Evolutionary conservation across 2,329 filamentous ascomycete species (phyloP).

Genomic region (Myriangium duriaei): DNA sequence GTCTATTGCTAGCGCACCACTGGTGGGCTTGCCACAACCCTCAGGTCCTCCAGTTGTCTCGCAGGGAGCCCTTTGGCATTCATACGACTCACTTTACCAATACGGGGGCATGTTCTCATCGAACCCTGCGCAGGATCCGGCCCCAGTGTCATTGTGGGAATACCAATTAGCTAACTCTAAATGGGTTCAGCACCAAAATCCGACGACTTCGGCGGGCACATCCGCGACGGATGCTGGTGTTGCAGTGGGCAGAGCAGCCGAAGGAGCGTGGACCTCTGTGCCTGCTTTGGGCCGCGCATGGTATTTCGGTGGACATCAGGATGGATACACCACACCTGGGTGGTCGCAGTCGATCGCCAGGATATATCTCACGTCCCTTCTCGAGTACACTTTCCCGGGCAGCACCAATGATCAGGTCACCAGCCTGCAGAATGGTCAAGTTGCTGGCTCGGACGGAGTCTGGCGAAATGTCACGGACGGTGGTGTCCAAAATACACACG

Average conservation of each 20-base stretch:
- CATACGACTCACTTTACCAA: conserved; percentile 54
- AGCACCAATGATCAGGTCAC: conserved; percentile 51
- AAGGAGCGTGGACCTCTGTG: conserved; percentile 60
- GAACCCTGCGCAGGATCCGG: conserved; percentile 43
- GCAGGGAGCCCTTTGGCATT: conserved; percentile 65
- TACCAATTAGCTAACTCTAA: conserved; percentile 48
- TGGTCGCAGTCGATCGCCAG: conserved; percentile 55
- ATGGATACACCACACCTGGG: conserved; percentile 48
- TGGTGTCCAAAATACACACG: conserved; percentile 51
- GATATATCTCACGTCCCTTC: conserved; percentile 59
- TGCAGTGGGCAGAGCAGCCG: conserved; percentile 55
- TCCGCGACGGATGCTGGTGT: conserved; percentile 45
- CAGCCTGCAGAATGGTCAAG: conserved; percentile 38
- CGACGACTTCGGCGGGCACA: conserved; percentile 50
- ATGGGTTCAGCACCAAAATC: conserved; percentile 53
- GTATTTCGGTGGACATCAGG: conserved; percentile 69
- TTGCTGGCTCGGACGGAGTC: conserved; percentile 48
- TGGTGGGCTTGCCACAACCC: conserved; percentile 51
- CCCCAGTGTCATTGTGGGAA: conserved; percentile 53
- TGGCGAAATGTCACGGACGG: conserved; percentile 66
- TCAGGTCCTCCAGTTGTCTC: conserved; percentile 59
- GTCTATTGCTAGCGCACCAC: conserved; percentile 49
- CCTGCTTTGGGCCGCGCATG: conserved; percentile 58
- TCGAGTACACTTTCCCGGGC: conserved; percentile 66
- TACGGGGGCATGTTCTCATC: conserved; percentile 67